Base-by-base conservation (phyloP, 345 rosid genomes). In the Raphanus raphanistrum region DNA sequence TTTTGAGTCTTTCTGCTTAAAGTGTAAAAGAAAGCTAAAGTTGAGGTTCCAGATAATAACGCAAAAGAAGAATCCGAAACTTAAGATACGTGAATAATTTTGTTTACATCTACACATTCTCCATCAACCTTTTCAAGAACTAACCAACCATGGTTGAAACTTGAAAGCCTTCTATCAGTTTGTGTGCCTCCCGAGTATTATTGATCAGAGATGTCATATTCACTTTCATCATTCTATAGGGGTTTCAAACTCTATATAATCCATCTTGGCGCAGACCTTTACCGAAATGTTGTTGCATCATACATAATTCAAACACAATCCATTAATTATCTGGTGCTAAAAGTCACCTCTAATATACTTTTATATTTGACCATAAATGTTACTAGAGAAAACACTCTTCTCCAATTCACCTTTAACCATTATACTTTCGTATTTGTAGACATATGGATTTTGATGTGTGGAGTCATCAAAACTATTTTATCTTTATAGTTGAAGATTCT, bases 21-120 rank as follows among this genome's bases (percentile, higher is more conserved):
- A 70, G 45, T 63, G 63, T 35, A 15, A 54, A 27, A 50, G 31
- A 62, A 69, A 48, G 38, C 29, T 29, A 12, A 76, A 63, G 71
- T 28, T 55, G 71, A 63, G 71, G 71, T 29, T 55, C 38, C 66
- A 64, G 71, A 71, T 38, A 77, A 64, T 77, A 71, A 77, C 21
- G 55, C 61, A 36, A 64, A 41, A 31, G 38, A 29, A 28, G 50
- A 63, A 63, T 31, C 16, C 35, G 48, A 54, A 32, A 27, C 75
- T 35, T 68, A 26, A 36, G 2, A 41, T 9, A 41, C 11, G 11
- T 36, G 43, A 36, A 36, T 36, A 41, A 41, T 9, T 41, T 41
- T 10, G 4, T 41, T 17, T 32, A 55, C 60, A 54, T 54, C 17
- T 54, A 3, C 27, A 55, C 60, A 55, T 21, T 8, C 28, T 21